Evolutionary conservation across 2,329 filamentous ascomycete species (phyloP).

Genomic region (Fusarium irregulare): DNA sequence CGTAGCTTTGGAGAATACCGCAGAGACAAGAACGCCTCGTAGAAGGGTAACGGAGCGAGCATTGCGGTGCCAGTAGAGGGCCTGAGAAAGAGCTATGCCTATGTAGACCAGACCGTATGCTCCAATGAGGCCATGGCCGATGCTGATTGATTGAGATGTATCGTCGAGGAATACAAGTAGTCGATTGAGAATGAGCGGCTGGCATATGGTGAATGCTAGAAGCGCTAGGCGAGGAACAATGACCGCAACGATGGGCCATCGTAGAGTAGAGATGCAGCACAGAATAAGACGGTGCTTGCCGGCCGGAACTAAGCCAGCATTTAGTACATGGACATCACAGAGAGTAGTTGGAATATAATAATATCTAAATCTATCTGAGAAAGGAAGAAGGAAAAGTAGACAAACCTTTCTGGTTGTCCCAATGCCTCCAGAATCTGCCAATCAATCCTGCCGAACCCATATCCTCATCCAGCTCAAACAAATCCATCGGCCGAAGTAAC

Average conservation of each 20-base stretch:
- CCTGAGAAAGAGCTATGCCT: constrained; percentile 48
- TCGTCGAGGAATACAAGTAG: constrained; percentile 50
- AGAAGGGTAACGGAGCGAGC: constrained; percentile 50
- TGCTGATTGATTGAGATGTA: constrained; percentile 34
- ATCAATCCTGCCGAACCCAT: constrained; percentile 49
- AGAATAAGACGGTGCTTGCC: constrained; percentile 44
- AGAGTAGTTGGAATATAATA: constrained; percentile 9
- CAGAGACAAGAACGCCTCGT: constrained; percentile 48
- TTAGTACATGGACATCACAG: constrained; percentile 39
- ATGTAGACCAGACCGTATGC: constrained; percentile 50
- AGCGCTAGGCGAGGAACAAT: constrained; percentile 49
- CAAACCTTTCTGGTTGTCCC: constrained; percentile 45
- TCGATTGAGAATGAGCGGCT: constrained; percentile 52
- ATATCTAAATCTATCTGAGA: constrained; percentile 25
- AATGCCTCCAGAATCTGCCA: constrained; percentile 48
- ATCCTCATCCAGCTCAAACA: constrained; percentile 51
- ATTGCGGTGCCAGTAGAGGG: constrained; percentile 49
- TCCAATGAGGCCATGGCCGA: constrained; percentile 50
- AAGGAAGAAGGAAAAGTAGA: not conserved
- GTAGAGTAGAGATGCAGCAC: constrained; percentile 46
- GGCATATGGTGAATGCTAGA: constrained; percentile 52
- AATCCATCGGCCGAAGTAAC: constrained; percentile 50
- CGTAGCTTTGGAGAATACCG: constrained; percentile 51
- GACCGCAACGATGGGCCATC: constrained; percentile 47
- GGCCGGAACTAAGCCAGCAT: constrained; percentile 25